These are phyloP conservation scores for Aureobasidium melanogenum DNA, from an alignment of 2,329 filamentous ascomycete genomes.

Conservation along the genomic window DNA sequence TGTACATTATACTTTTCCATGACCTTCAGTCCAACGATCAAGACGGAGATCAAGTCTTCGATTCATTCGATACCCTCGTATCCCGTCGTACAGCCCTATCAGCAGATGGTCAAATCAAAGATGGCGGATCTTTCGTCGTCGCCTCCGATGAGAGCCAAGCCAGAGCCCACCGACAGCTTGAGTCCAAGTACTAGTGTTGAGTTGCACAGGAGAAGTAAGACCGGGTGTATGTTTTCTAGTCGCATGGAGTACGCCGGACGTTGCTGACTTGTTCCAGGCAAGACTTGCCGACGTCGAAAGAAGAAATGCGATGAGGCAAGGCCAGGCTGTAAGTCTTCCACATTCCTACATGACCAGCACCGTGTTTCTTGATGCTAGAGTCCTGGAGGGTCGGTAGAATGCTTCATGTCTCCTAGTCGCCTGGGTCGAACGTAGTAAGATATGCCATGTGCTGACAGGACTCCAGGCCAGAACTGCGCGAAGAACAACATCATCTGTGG, in stretches of 20 bases:
- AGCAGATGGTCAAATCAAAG: neutral
- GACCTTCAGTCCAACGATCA: neutral
- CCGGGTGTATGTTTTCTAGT: neutral
- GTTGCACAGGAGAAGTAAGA: slow-evolving; percentile 1
- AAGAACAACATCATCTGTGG: slow-evolving; percentile 91
- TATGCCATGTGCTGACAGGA: slow-evolving; percentile 19
- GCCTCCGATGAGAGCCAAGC: neutral
- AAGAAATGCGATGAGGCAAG: slow-evolving; percentile 51
- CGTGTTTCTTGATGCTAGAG: neutral
- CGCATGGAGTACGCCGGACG: slow-evolving; percentile 42
- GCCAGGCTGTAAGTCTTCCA: slow-evolving; percentile 29
- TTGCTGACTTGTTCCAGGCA: slow-evolving; percentile 23
- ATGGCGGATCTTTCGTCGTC: neutral
- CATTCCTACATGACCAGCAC: neutral
- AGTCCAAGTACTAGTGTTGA: slow-evolving; percentile 1
- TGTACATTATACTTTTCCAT: neutral
- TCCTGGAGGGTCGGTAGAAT: neutral
- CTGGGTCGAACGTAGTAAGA: no score
- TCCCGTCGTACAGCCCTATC: neutral
- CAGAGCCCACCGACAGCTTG: neutral
- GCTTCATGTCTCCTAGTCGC: neutral
- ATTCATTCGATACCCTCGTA: neutral
- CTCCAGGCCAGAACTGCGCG: slow-evolving; percentile 70
- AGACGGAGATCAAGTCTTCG: neutral
- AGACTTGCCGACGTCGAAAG: slow-evolving; percentile 50